phyloP scores from a whole-genome alignment of 2,329 filamentous ascomycete genomes.

The Trichoderma sp. region DNA sequence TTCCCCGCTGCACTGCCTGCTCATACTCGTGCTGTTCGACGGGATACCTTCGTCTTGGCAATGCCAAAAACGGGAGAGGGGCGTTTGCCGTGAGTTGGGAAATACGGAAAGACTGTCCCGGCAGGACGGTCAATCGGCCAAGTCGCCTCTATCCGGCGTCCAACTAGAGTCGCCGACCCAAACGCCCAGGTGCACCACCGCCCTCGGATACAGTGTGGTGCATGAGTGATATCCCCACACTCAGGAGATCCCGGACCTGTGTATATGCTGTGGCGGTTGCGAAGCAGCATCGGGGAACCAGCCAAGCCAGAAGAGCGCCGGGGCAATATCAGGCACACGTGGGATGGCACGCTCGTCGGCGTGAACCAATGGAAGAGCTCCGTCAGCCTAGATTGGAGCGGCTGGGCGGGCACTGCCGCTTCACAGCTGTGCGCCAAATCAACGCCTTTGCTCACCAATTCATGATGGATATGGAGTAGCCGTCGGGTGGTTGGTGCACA shows the following conservation, averaged over 20 bases:
- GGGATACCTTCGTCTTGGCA: not conserved
- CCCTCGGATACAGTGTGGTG: not conserved
- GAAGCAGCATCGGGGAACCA: slow-evolving; percentile 13
- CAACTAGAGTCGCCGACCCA: slow-evolving; percentile 9
- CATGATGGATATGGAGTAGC: not conserved
- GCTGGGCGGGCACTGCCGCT: slow-evolving; percentile 20
- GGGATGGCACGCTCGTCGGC: slow-evolving; percentile 10
- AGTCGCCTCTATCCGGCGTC: not conserved
- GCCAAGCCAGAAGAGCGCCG: slow-evolving; percentile 14
- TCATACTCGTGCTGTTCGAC: not conserved
- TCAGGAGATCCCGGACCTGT: slow-evolving; percentile 13
- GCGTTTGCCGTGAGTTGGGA: not conserved
- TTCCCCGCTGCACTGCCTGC: not conserved
- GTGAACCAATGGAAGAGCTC: slow-evolving; percentile 13
- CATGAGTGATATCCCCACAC: slow-evolving; percentile 1
- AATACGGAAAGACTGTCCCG: not conserved
- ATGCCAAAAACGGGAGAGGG: not conserved
- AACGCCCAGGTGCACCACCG: slow-evolving; percentile 4
- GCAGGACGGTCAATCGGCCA: not conserved
- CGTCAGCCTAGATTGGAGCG: not conserved
- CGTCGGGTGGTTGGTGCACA: not conserved
- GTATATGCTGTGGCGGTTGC: not conserved
- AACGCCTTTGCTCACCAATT: not conserved
- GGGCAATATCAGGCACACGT: slow-evolving; percentile 19
- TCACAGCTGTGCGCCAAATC: not conserved